These are phyloP conservation scores for Bjerkandera adusta DNA, from an alignment of 1,284 basidiomycete species.

Conservation along the genomic window DNA sequence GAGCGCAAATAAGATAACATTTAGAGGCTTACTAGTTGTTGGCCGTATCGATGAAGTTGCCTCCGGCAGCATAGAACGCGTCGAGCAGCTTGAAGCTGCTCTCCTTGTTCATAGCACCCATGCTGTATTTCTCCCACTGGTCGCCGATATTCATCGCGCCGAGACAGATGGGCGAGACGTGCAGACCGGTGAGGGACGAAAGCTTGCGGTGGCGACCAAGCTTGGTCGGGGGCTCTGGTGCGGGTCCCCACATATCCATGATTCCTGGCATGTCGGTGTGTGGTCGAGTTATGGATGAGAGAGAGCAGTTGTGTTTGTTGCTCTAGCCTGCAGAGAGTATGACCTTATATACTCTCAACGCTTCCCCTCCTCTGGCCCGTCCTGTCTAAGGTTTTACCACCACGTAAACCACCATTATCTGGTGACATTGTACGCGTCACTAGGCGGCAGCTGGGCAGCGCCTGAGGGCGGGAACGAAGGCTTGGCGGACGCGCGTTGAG, in stretches of 20 bases:
- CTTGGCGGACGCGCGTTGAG: no score
- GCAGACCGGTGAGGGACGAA: constrained; percentile 10
- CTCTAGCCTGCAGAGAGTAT: constrained; percentile 36
- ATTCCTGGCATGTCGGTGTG: no score
- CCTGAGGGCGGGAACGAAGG: no score
- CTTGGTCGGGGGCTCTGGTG: constrained; percentile 9
- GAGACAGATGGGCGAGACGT: constrained; percentile 27
- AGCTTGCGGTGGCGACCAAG: constrained; percentile 14
- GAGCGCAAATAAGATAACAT: neutral
- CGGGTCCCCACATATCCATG: constrained; percentile 3
- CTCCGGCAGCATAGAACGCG: constrained; percentile 29
- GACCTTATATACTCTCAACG: no score
- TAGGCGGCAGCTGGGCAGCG: no score
- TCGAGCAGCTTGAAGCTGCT: constrained; percentile 33
- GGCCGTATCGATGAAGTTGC: constrained; percentile 34
- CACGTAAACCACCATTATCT: no score
- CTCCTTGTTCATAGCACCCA: constrained; percentile 40
- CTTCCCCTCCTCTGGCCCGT: no score
- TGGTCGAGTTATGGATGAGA: neutral
- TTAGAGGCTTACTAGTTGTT: constrained; percentile 26
- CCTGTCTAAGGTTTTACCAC: no score
- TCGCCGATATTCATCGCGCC: constrained; percentile 53
- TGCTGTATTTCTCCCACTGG: constrained; percentile 36
- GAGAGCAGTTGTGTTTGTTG: neutral
- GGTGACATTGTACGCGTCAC: no score